These are phyloP conservation scores for Lathyrus tuberosus DNA, from an alignment of 306 rosid species.

Conservation along the genomic window DNA sequence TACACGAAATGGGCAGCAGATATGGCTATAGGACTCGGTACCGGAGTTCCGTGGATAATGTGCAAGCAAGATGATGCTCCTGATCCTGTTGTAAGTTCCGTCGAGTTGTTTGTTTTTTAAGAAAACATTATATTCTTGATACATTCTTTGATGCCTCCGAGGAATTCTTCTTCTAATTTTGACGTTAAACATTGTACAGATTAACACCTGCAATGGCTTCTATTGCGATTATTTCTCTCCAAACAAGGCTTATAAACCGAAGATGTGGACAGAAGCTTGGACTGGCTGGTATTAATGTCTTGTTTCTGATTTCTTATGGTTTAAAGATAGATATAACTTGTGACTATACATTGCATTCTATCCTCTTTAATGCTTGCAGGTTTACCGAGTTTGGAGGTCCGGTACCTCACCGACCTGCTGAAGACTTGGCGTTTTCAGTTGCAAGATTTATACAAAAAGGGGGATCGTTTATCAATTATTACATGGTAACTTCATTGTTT, in stretches of 20 bases:
- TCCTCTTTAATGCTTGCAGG: constrained; percentile 58
- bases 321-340: constrained; percentile 29
- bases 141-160: background rate
- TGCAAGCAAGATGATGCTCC: constrained; percentile 99
- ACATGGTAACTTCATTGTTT: constrained; percentile 67
- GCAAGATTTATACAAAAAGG: constrained; percentile 95
- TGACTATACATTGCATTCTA: constrained; percentile 8
- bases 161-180: constrained; percentile 32
- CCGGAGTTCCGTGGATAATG: constrained; percentile 99
- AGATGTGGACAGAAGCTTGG: constrained; percentile 99
- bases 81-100: constrained; percentile 84
- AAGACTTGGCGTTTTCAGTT: constrained; percentile 92
- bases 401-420: constrained; percentile 91
- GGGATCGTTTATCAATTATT: constrained; percentile 88
- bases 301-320: constrained; percentile 26
- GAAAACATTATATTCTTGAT: background rate
- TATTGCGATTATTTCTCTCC: constrained; percentile 97
- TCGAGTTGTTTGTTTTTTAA: constrained; percentile 16
- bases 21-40: constrained; percentile 87
- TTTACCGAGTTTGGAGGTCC: constrained; percentile 97
- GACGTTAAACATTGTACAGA: constrained; percentile 50
- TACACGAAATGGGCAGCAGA: constrained; percentile 91
- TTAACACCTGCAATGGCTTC: constrained; percentile 95
- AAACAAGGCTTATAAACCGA: constrained; percentile 87
- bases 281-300: constrained; percentile 75